Evolutionary conservation across 805 yeast genomes (phyloP).

Genomic region (Saturnispora galanensis): DNA sequence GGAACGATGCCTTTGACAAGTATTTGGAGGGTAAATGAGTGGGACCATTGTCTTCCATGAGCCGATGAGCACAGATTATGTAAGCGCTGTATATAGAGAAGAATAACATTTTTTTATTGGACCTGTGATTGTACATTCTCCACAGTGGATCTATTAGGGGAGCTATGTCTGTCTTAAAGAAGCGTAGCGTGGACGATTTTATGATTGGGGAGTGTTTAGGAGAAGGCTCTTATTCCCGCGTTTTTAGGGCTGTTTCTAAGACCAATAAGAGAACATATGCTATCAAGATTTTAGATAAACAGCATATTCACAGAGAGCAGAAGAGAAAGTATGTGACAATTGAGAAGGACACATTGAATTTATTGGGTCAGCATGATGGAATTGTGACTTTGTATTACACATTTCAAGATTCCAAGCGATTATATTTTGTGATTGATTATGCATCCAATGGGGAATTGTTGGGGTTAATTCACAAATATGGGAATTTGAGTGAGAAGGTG

Average conservation of each 20-base stretch:
- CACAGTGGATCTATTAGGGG: too few species aligned
- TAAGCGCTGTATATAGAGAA: too few species aligned
- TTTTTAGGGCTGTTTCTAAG: slow-evolving; percentile 73
- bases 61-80: neutral
- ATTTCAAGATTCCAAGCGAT: slow-evolving; percentile 80
- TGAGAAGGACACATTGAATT: slow-evolving; percentile 81
- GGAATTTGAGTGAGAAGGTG: slow-evolving; percentile 66
- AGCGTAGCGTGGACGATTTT: slow-evolving; percentile 69
- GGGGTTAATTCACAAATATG: slow-evolving; percentile 64
- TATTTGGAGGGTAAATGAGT: slow-evolving; percentile 41
- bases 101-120: too few species aligned
- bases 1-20: slow-evolving; percentile 84
- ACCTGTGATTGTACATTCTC: too few species aligned
- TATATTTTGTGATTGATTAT: slow-evolving; percentile 87
- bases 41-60: neutral
- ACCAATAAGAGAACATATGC: slow-evolving; percentile 74
- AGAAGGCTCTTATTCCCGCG: slow-evolving; percentile 94
- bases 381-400: slow-evolving; percentile 87
- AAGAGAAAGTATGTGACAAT: slow-evolving; percentile 94
- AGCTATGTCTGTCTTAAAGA: slow-evolving; percentile 26
- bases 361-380: slow-evolving; percentile 90
- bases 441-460: slow-evolving; percentile 94
- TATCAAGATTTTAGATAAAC: slow-evolving; percentile 80
- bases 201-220: slow-evolving; percentile 84
- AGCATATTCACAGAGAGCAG: slow-evolving; percentile 88